These are phyloP conservation scores for Blastocystis sp. DNA, from an alignment of 352 stramenopile genomes.

Conservation along the genomic window DNA sequence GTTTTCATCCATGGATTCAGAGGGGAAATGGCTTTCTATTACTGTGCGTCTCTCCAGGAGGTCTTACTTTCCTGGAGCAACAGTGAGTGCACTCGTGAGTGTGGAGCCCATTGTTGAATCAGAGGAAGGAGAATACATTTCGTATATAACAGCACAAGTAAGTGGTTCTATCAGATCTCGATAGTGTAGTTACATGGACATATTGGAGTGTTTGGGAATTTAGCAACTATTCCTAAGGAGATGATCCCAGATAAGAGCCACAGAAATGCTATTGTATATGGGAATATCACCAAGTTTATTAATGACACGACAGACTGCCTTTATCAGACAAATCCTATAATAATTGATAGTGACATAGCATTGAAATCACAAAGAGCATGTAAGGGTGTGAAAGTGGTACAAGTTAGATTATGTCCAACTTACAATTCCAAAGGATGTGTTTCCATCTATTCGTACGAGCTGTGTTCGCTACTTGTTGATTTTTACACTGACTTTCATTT, in stretches of 20 bases:
- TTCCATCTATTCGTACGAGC: not conserved
- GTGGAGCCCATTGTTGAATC: not conserved
- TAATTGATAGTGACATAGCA: constrained; percentile 6
- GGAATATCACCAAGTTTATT: constrained; percentile 28
- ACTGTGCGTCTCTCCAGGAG: not conserved
- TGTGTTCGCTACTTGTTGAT: constrained; percentile 38
- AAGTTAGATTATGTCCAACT: constrained; percentile 35
- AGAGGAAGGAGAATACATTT: constrained; percentile 1
- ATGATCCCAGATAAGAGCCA: not conserved
- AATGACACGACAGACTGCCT: constrained; percentile 51
- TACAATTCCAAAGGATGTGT: constrained; percentile 19
- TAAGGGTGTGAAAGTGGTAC: not conserved
- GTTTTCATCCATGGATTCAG: not conserved
- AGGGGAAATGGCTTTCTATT: not conserved
- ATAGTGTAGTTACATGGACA: constrained; percentile 26
- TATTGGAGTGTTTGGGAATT: constrained; percentile 18
- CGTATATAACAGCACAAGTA: constrained; percentile 47
- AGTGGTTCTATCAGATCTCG: not conserved
- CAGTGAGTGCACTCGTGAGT: constrained; percentile 16
- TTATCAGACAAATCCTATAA: constrained; percentile 35
- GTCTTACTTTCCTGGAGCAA: constrained; percentile 12
- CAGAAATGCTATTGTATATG: constrained; percentile 1
- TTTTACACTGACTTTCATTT: not conserved
- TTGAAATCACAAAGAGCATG: constrained; percentile 7
- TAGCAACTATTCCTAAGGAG: not conserved